Evolutionary conservation across 148 eudicot species (phyloP), one percentile per base, ranked within the genome.

Genomic region (Vaccinium corymbosum): DNA sequence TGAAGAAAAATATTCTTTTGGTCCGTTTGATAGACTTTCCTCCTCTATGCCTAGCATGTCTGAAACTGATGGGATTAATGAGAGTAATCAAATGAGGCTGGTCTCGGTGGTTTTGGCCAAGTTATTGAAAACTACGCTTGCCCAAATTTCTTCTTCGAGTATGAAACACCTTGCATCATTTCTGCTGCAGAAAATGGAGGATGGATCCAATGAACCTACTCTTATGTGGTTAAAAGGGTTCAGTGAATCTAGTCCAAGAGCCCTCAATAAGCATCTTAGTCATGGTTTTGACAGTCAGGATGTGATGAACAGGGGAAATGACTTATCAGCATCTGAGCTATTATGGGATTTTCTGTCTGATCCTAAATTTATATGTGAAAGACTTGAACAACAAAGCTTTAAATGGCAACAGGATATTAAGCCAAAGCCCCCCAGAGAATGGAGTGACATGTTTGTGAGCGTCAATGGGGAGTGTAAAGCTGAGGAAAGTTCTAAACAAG

Each of bases 151-250:
- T 79, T 89, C 88, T 85, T 90, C 90, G 85, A 82, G 88, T 87
- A 81, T 87, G 29, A 89, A 88, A 85, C 96, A 90, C 81, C 94
- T 97, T 84, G 92, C 92, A 32, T 75, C 87, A 80, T 87, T 89
- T 85, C 89, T 95, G 51, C 78, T 90, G 88, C 90, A 85, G 85
- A 92, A 92, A 85, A 86, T 76, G 66, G 85, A 86, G 85, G 87
- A 90, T 89, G 89, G 86, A 76, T 85, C 77, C 55, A 89, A 84
- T 76, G 57, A 48, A 80, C 83, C 89, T 59, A 85, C 81, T 66
- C 87, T 88, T 78, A 46, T 27, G 29, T 89, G 92, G 92, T 70
- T 89, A 68, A 86, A 92, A 85, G 91, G 91, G 80, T 85, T 77
- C 52, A 78, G 66, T 71, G 83, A 83, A 81, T 84, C 87, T n/a